Evolutionary conservation across 2,329 filamentous ascomycete genomes (phyloP), one percentile per base, ranked within the genome.

Genomic region (Coniochaeta ligniaria): DNA sequence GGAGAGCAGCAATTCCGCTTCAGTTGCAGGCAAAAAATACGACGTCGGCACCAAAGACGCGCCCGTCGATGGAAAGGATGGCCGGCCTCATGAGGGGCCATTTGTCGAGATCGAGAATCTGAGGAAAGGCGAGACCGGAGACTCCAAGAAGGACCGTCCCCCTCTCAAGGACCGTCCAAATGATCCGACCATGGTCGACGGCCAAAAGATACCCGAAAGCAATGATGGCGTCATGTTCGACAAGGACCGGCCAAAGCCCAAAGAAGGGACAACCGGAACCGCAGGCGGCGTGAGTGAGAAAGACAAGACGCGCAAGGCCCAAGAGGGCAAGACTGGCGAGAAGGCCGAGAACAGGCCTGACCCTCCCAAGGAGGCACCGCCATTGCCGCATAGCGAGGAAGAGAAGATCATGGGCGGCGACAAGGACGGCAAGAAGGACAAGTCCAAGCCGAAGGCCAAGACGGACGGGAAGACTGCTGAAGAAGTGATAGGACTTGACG

Each of bases 221-320:
- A 87, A 88, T 66, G 86, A 96, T 71, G 92, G 93, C 45, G 92
- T 97, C 61, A 97, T 97, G 94, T 90, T 96, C 70, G 93, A 97
- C 73, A 90, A 89, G 64, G 83, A 90, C 71, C 82, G 92, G 65
- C 76, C 83, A 41, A 82, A 84, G 45, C 91, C 93, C 5, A 93
- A 92, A 71, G 83, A 92, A 72, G 94, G 93, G 55, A 96, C 91
- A 2, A 91, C 89, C 4, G 94, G 94, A 43, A 96, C 91, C 1
- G 90, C 93, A 70, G 93, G 92, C 14, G 93, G 94, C 59, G 91
- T 98, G 47, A 92, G 89, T 28, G 90, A 93, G 71, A 96, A 96
- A 75, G 86, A 87, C 66, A 95, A 92, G 77, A 87, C 86, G 57
- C 83, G 85, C 63, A 88, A 89, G 69, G 81, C 83, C 41, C 81